Evolutionary conservation across 257 asterid species (phyloP), one percentile per base, ranked within the genome.

Genomic region (Cruciata laevipes): DNA sequence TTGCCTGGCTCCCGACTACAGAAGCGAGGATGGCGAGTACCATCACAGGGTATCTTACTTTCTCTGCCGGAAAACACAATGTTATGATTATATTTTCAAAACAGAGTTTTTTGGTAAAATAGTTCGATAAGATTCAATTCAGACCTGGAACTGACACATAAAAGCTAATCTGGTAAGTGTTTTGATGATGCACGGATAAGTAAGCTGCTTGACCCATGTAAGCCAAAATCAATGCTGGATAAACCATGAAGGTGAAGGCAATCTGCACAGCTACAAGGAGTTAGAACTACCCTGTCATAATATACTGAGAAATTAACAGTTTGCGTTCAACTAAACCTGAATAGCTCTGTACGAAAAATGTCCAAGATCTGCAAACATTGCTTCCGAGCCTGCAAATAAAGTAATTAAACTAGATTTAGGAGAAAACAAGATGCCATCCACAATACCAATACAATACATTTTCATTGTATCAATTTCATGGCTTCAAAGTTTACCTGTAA

Each of bases 181-280:
- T 82, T 65, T 87, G 87, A 74, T 92, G 98, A 77, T 92, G 97
- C 81, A 52, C 83, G 33, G 98, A 92, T 53, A 92, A 73, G 75
- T 75, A 92, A 71, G 98, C 98, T 65, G 98, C 98, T 84, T 92
- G 97, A 44, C 98, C 98, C 98, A 92, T 92, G 76, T 92, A 92
- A 33, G 96, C 97, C 86, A 92, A 79, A 71, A 82, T 87, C 32
- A 92, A 76, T 12, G 98, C 98, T 18, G 97, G 97, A 83, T 92
- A 92, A 55, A 92, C 98, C 90, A 92, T 67, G 74, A 92, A 92
- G 77, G 91, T 82, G 88, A 92, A 92, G 23, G 98, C 98, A 80
- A 90, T 87, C 97, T 92, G 96, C 78, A 80, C 55, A 69, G 2
- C 61, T 66, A 77, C 14, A 38, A 40, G 61, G 55, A 40, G 44